These are phyloP conservation scores for Salix suchowensis DNA, from an alignment of 345 rosid genomes.

Conservation along the genomic window DNA sequence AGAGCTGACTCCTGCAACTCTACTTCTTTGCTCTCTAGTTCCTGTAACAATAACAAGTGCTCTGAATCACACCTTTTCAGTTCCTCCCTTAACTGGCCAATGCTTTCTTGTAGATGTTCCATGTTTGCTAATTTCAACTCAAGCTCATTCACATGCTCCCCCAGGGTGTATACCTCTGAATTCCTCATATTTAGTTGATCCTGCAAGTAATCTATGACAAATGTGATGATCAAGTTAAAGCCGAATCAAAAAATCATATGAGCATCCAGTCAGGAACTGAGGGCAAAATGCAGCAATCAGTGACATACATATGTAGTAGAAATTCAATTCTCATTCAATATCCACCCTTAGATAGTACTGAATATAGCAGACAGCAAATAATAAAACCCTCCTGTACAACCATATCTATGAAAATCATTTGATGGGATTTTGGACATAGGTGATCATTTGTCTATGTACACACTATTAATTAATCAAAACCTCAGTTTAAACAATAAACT, in stretches of 20 bases:
- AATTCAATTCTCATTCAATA: neutral
- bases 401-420: conserved; percentile 4
- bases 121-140: conserved; percentile 58
- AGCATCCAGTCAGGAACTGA: neutral
- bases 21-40: conserved; percentile 56
- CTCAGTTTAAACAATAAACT: neutral
- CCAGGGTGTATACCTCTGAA: conserved; percentile 48
- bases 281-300: neutral
- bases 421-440: neutral
- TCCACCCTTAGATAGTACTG: neutral
- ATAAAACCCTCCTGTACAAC: neutral
- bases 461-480: neutral
- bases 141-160: conserved; percentile 47
- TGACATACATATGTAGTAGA: neutral
- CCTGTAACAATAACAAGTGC: conserved; percentile 39
- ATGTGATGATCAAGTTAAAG: conserved; percentile 9
- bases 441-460: neutral
- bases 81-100: conserved; percentile 44
- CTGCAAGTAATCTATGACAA: conserved; percentile 63
- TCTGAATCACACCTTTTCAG: conserved; percentile 51
- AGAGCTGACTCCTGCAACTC: conserved; percentile 47
- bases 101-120: conserved; percentile 40
- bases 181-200: conserved; percentile 69
- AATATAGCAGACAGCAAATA: neutral
- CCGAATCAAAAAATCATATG: neutral